Percentiles rank a stretch among this genome's conserved stretches.
Evolutionary conservation across 2,329 filamentous ascomycete species (phyloP).

Genomic region (Fusarium sp.): DNA sequence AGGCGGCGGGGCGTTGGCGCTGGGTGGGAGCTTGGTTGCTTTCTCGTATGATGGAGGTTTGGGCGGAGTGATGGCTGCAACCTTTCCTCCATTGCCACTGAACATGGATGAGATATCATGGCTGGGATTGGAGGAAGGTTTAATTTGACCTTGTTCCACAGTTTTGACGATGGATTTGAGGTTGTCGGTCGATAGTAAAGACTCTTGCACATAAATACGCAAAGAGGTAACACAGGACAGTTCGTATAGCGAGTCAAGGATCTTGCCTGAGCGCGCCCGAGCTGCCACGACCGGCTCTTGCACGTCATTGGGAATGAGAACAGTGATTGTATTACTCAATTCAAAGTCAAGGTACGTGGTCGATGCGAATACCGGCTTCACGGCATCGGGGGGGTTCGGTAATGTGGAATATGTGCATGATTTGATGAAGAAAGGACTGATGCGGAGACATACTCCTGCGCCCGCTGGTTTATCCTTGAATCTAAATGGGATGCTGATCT

Average conservation of each 20-base stretch:
- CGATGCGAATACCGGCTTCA: neutral
- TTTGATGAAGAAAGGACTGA: conserved; percentile 14
- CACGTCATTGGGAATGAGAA: conserved; percentile 9
- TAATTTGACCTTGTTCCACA: neutral
- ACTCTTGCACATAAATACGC: conserved; percentile 6
- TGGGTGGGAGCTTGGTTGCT: neutral
- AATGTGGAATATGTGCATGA: neutral
- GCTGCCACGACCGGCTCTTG: conserved; percentile 10
- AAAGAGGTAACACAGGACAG: neutral
- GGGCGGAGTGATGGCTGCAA: neutral
- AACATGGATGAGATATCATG: conserved; percentile 16
- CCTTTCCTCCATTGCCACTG: conserved; percentile 1
- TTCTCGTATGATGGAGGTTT: conserved; percentile 8
- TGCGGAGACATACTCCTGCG: neutral
- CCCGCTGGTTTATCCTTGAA: conserved; percentile 19
- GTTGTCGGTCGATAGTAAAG: neutral
- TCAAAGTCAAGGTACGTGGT: conserved; percentile 5
- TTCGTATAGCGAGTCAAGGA: conserved; percentile 5
- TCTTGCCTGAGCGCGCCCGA: conserved; percentile 10
- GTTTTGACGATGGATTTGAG: neutral
- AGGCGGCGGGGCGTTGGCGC: neutral
- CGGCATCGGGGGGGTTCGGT: neutral
- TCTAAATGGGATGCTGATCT: conserved; percentile 8
- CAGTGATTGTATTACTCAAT: conserved; percentile 1
- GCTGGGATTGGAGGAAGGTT: neutral